Evolutionary conservation across 306 rosid genomes (phyloP), one percentile per base, ranked within the genome.

Genomic region (Sophora flavescens): DNA sequence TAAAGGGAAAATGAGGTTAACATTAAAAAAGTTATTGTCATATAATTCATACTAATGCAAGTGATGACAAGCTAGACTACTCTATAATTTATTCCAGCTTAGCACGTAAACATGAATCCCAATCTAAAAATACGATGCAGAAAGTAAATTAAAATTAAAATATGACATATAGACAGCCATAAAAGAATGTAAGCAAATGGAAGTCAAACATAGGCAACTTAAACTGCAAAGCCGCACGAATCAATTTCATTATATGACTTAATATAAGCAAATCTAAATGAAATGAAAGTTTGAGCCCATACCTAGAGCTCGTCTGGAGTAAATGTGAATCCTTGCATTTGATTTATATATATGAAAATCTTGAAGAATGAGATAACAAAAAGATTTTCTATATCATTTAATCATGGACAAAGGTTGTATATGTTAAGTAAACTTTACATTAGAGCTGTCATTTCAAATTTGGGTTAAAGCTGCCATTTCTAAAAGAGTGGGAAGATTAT

Each of bases 121-220:
- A 53, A 54, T 28, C 18, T 38, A 35, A 28, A 56, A 56, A 70
- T n/a, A n/a, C n/a, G n/a, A n/a, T n/a, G n/a, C 13, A 32, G 30
- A 16, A 10, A 64, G 56, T 36, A 80, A 35, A 68, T 5, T 69
- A 75, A 59, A 57, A 79, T 47, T 41, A 75, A 76, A 64, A 57
- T n/a, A 84, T 8, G 10, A 59, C n/a, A 84, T 3, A 44, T 6
- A 57, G 33, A 67, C 58, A 76, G 35, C 65, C 65, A 22, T 57
- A 65, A 44, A 80, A 30, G 68, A 61, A 57, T 74, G 28, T 17
- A 66, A 42, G 48, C 67, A 38, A 17, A 62, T 41, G 35, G 33
- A 57, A 65, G 14, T 70, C 79, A 63, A 54, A 56, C 30, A 13
- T 63, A 63, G 66, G 57, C 73, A 71, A 66, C 73, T 63, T 44